Percentiles rank a stretch among this genome's conserved stretches.
These are phyloP conservation scores for Lagenaria siceraria DNA, from an alignment of 306 rosid species.

Conservation along the genomic window DNA sequence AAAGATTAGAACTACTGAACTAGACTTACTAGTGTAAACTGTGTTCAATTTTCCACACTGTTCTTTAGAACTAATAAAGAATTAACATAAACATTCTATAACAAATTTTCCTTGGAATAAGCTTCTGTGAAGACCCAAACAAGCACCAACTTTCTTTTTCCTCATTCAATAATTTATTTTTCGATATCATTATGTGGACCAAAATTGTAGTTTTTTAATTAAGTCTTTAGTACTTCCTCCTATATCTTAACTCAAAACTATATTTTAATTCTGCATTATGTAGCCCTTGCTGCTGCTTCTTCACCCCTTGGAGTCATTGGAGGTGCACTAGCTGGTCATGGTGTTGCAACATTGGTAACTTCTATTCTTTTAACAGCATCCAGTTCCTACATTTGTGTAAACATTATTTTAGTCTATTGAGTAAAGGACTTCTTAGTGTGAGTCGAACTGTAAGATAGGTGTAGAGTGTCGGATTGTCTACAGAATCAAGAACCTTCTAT, in stretches of 20 bases:
- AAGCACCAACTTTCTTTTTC: background rate
- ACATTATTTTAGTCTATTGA: background rate
- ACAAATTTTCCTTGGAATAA: background rate
- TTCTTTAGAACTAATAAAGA: background rate
- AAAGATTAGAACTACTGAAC: background rate
- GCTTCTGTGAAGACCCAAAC: background rate
- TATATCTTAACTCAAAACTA: background rate
- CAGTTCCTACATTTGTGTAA: background rate
- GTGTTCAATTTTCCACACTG: background rate
- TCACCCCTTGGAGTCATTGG: slow-evolving; percentile 93
- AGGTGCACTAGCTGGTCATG: slow-evolving; percentile 91
- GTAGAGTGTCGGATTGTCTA: background rate
- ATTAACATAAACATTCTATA: background rate
- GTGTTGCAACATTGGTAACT: slow-evolving; percentile 78
- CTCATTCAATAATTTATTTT: background rate
- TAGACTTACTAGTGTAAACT: background rate
- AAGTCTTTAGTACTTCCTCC: background rate
- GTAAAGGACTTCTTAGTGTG: background rate
- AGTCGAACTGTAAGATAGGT: background rate
- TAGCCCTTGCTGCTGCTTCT: slow-evolving; percentile 98
- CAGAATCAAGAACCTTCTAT: background rate
- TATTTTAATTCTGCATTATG: slow-evolving; percentile 13
- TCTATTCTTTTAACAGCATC: background rate
- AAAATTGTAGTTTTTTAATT: background rate
- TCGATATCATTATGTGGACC: background rate